Base-by-base conservation (phyloP, 257 asterid genomes). In the Mentha longifolia region DNA sequence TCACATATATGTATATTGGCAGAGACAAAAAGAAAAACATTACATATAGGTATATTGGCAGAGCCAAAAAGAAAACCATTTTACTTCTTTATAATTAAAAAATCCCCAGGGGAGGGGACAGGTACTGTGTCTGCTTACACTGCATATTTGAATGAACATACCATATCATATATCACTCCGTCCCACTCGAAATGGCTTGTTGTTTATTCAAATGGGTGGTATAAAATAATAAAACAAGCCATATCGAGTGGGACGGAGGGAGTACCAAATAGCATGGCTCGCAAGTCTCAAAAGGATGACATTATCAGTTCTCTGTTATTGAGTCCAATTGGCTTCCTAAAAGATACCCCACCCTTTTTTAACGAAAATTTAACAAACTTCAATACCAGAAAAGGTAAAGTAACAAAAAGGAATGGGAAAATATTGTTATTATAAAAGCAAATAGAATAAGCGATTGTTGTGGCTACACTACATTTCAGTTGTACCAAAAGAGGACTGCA, bases 401-500 rank as follows among this genome's bases (percentile, higher is more conserved):
- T 33, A 35, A 33, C 17, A 3, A 30, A 9, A 42, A 16, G 25
- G 28, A 56, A 62, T 7, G n/a, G 2, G 62, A 25, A 4, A 10
- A 31, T 13, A 25, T 42, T n/a, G 28, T 25, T 25, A 25, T 25
- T 25, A 28, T 47, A 35, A 3, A 64, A 31, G 62, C 62, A 54
- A 65, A 64, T 61, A 25, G 8, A 20, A 66, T 16, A 42, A 50
- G 50, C 2, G 28, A 25, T 25, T 25, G 28, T 2, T 25, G 28
- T 33, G 0, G 37, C 37, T 33, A 33, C 22, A 2, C 14, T 55
- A 60, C 52, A 66, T 51, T 69, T 20, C 30, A n/a, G 3, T 72
- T 62, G 64, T 33, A 67, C 33, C 31, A 67, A 39, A 67, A 56
- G 54, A 37, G 55, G 65, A 31, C 42, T 57, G 67, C 60, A 55